Percentiles rank a stretch among this genome's conserved stretches.
Evolutionary conservation across 495 filamentous ascomycete genomes (phyloP).

Genomic region (Ramalina peruviana): DNA sequence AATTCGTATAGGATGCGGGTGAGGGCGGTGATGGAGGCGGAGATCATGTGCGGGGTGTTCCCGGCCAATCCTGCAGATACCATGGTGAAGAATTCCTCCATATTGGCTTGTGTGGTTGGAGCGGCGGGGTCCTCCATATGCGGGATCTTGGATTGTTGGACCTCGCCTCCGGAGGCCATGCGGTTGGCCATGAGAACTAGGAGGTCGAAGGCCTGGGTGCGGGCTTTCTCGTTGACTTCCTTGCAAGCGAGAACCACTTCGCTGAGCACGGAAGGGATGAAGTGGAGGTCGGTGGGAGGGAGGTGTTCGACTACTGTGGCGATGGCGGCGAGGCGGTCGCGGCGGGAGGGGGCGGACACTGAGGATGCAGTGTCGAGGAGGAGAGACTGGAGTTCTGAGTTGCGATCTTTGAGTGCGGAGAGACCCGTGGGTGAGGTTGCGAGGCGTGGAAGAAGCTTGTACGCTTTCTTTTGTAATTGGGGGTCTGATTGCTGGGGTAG

Average conservation of each 20-base stretch:
- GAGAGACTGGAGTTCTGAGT: conserved; percentile 60
- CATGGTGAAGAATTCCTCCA: conserved; percentile 98
- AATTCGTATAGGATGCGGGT: conserved; percentile 88
- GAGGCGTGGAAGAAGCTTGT: conserved; percentile 87
- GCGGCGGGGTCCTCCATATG: conserved; percentile 64
- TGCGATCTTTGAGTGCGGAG: conserved; percentile 56
- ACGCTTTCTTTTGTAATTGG: conserved; percentile 98
- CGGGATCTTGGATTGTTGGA: conserved; percentile 71
- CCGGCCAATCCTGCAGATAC: conserved; percentile 89
- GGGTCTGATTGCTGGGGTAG: conserved; percentile 60
- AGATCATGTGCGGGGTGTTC: conserved; percentile 85
- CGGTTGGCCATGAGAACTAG: conserved; percentile 77
- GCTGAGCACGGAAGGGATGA: conserved; percentile 79
- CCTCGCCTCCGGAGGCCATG: conserved; percentile 57
- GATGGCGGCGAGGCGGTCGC: conserved; percentile 75
- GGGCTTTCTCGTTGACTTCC: conserved; percentile 88
- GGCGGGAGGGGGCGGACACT: conserved; percentile 66
- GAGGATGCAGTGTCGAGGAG: conserved; percentile 66
- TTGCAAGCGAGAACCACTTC: conserved; percentile 93
- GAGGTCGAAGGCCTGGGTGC: conserved; percentile 78
- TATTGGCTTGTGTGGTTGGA: conserved; percentile 56
- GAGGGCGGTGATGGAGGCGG: conserved; percentile 81
- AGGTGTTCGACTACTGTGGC: conserved; percentile 62
- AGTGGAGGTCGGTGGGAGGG: conserved; percentile 64
- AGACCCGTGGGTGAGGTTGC: conserved; percentile 63